Evolutionary conservation across 2,329 filamentous ascomycete species (phyloP), one percentile per base, ranked within the genome.

Genomic region (Cercospora brassicicola): DNA sequence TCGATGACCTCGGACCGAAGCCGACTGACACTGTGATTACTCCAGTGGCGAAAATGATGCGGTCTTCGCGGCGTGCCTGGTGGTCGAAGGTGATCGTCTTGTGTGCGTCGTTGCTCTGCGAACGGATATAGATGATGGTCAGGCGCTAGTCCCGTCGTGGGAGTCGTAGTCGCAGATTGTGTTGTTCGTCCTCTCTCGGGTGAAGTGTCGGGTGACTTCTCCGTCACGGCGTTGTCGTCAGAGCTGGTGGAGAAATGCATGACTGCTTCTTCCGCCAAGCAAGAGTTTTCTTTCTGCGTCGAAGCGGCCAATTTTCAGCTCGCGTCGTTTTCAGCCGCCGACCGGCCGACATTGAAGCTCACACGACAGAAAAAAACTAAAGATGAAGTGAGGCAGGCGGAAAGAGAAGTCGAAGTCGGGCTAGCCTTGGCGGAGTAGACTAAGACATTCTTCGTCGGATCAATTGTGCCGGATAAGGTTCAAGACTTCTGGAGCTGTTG

Each of bases 21-120:
- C 7, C 53, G 62, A 26, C 36, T 42, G 33, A 71, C 56, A 28
- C 45, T 71, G 15, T 56, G 56, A 10, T 66, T 59, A 33, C 69
- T 72, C 67, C 67, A 70, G 31, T 63, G 67, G 39, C 62, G 62
- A 18, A 26, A 30, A 45, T 51, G 45, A 48, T 26, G 31, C 5
- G 62, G 51, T 57, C 51, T 36, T 31, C 36, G 51, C 6, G 33
- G 53, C 15, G 62, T 59, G 28, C 55, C 51, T 18, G 33, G 36
- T 42, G 48, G 61, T 26, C 62, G 53, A 26, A 59, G 55, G 62
- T 59, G 51, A n/a, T 59, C 51, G 36, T 57, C 55, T 31, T 59
- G 55, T 23, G 55, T 33, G 31, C 11, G 28, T 13, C 55, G 55
- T 4, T 2, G 48, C 26, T n/a, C 48, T 28, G 48, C 23, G 7